Conservation (phyloP, 768 basidiomycete genomes). For the Pulveroboletus sp. region DNA sequence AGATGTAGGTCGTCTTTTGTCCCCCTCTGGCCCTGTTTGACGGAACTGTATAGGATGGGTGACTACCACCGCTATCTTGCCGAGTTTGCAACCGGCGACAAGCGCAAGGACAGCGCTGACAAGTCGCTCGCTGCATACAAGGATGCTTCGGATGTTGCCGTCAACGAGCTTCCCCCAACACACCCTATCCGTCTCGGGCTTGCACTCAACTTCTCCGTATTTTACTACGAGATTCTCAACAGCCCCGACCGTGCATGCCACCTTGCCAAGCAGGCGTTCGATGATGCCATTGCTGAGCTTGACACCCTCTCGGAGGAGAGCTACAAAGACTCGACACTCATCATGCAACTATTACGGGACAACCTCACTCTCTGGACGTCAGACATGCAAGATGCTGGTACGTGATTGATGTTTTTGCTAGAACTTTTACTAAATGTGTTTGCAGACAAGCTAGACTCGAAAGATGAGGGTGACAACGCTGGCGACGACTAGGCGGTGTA, state of each 20-base stretch:
- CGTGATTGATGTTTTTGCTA: conserved; percentile 24
- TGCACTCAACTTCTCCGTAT: conserved; percentile 98
- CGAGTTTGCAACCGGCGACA: conserved; percentile 97
- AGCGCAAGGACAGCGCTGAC: conserved; percentile 95
- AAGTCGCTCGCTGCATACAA: conserved; percentile 98
- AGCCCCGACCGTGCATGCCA: conserved; percentile 98
- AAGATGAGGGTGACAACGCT: conserved; percentile 66
- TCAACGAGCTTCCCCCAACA: conserved; percentile 92
- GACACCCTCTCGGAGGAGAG: conserved; percentile 98
- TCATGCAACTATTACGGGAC: conserved; percentile 95
- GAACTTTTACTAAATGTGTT: conserved; percentile 11
- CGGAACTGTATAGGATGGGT: conserved; percentile 73
- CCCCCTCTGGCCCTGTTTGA: conserved; percentile 7
- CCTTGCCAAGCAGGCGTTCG: conserved; percentile 98
- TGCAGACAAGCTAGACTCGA: conserved; percentile 69
- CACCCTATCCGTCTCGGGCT: conserved; percentile 99
- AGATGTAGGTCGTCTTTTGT: conserved; percentile 65
- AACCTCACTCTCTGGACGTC: conserved; percentile 98
- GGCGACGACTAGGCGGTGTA: conserved; percentile 57
- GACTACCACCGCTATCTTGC: conserved; percentile 99
- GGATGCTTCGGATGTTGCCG: conserved; percentile 95
- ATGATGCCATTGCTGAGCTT: conserved; percentile 98
- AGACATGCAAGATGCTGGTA: conserved; percentile 92
- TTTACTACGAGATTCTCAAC: conserved; percentile 99
- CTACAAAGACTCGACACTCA: conserved; percentile 98